Evolutionary conservation across 2,329 filamentous ascomycete genomes (phyloP).

Genomic region (Aureobasidium sp.): DNA sequence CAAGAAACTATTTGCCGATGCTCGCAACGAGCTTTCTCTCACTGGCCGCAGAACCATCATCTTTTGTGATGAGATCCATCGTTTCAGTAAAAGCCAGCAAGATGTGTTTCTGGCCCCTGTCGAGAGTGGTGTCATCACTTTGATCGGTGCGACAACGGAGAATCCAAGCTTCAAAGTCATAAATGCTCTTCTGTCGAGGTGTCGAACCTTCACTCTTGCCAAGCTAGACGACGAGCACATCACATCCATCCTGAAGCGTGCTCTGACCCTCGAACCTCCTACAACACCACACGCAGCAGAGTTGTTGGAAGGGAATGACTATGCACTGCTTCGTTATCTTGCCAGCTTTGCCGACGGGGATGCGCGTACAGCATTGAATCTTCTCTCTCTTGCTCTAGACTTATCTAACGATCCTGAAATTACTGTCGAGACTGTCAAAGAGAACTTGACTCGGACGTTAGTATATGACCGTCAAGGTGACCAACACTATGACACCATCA

Average conservation of each 20-base stretch:
- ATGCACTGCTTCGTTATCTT: conserved; percentile 62
- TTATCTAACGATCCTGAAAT: conserved; percentile 56
- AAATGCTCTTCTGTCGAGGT: conserved; percentile 76
- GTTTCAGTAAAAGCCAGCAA: conserved; percentile 86
- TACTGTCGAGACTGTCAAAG: conserved; percentile 70
- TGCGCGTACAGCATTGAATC: conserved; percentile 82
- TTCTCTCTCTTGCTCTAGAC: conserved; percentile 81
- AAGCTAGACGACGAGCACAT: conserved; percentile 68
- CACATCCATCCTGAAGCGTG: conserved; percentile 64
- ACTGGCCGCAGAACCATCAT: conserved; percentile 89
- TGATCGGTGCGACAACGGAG: conserved; percentile 94
- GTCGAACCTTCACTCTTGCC: conserved; percentile 78
- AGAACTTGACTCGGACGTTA: conserved; percentile 77
- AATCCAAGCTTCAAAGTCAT: conserved; percentile 94
- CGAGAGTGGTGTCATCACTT: conserved; percentile 78
- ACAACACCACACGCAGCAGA: neutral
- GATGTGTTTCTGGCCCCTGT: conserved; percentile 92
- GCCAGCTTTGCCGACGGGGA: conserved; percentile 85
- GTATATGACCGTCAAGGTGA: conserved; percentile 94
- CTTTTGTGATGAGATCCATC: conserved; percentile 94
- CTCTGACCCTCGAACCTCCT: conserved; percentile 40
- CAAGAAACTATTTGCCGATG: conserved; percentile 85
- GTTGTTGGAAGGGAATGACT: conserved; percentile 59
- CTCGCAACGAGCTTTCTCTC: conserved; percentile 66
- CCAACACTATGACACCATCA: conserved; percentile 96